Conservation (phyloP, 2,329 filamentous ascomycete genomes). For the Magnaporthiopsis incrustans region DNA sequence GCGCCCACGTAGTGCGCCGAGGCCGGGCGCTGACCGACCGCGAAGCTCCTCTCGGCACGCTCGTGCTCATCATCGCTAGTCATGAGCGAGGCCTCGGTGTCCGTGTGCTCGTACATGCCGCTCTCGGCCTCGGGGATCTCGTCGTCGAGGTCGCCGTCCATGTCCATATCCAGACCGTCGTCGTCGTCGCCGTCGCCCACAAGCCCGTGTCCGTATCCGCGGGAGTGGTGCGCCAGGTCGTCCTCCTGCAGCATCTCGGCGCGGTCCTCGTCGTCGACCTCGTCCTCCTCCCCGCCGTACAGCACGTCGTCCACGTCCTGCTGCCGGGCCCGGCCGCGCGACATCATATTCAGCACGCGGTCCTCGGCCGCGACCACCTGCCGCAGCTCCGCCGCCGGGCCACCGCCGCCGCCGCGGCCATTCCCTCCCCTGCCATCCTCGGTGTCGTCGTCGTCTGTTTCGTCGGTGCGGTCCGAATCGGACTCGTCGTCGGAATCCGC, state of each 20-base stretch:
- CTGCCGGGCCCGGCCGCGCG: constrained; percentile 33
- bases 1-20: constrained; percentile 7
- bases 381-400: constrained; percentile 29
- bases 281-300: constrained; percentile 46
- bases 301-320: constrained; percentile 36
- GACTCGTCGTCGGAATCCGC: constrained; percentile 34
- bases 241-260: constrained; percentile 58
- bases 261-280: constrained; percentile 45
- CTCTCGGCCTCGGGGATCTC: constrained; percentile 59
- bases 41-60: constrained; percentile 22
- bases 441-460: constrained; percentile 28
- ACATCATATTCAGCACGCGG: constrained; percentile 51
- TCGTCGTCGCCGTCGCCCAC: constrained; percentile 12
- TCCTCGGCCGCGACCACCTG: constrained; percentile 51
- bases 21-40: constrained; percentile 10
- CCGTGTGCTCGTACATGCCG: constrained; percentile 67
- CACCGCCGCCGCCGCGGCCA: constrained; percentile 24
- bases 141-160: constrained; percentile 64
- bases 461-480: constrained; percentile 30
- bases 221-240: constrained; percentile 33
- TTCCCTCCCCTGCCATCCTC: constrained; percentile 30
- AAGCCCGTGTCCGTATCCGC: constrained; percentile 3
- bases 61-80: constrained; percentile 32
- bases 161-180: constrained; percentile 38
- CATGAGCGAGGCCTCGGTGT: constrained; percentile 58